These are phyloP conservation scores for Arthrobotrys iridis DNA, from an alignment of 2,329 filamentous ascomycete species.

Conservation along the genomic window DNA sequence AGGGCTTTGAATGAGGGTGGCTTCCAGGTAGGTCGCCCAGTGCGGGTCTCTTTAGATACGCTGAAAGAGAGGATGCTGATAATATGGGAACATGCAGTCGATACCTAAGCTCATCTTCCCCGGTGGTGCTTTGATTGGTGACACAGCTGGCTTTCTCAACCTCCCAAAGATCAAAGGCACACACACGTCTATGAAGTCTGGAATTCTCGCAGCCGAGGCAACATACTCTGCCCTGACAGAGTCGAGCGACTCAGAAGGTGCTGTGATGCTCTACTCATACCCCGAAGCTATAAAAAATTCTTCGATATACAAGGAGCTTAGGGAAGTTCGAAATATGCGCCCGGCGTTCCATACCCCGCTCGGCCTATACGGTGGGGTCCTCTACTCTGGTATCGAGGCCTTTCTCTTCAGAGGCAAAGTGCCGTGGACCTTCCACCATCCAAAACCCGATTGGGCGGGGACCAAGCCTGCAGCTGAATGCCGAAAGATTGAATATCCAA, in stretches of 20 bases:
- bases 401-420: slow-evolving; percentile 83
- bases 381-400: slow-evolving; percentile 93
- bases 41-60: no score
- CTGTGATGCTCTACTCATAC: slow-evolving; percentile 93
- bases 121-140: slow-evolving; percentile 91
- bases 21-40: slow-evolving; percentile 70
- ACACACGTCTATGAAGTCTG: slow-evolving; percentile 96
- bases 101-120: slow-evolving; percentile 98
- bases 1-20: slow-evolving; percentile 92
- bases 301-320: slow-evolving; percentile 91
- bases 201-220: slow-evolving; percentile 94
- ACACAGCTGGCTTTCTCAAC: slow-evolving; percentile 96
- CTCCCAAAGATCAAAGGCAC: slow-evolving; percentile 99
- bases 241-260: slow-evolving; percentile 61
- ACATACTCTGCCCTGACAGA: slow-evolving; percentile 78
- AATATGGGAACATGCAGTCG: slow-evolving; percentile 65
- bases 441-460: slow-evolving; percentile 76
- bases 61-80: background rate
- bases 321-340: slow-evolving; percentile 95
- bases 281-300: slow-evolving; percentile 87
- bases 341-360: slow-evolving; percentile 90
- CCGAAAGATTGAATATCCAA: slow-evolving; percentile 92
- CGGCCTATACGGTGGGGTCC: slow-evolving; percentile 85
- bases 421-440: slow-evolving; percentile 93
- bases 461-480: slow-evolving; percentile 83